Conservation (phyloP, 129 eudicot species). For the Flaveria linearis region DNA sequence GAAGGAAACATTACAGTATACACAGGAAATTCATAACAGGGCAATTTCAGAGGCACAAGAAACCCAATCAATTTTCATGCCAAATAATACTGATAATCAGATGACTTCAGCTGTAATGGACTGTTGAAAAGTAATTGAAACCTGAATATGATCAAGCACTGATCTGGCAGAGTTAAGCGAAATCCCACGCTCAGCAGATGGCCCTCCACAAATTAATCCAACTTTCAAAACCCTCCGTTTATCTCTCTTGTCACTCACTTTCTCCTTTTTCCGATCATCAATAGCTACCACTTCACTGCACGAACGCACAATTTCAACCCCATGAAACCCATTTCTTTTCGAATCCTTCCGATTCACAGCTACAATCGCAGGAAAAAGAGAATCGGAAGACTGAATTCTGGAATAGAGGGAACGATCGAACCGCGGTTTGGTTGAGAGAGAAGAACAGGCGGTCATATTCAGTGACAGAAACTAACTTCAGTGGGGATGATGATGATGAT, state of each 20-base stretch:
- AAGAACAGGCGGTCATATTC: slow-evolving; percentile 43
- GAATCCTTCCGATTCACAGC: slow-evolving; percentile 6
- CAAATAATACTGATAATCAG: not conserved
- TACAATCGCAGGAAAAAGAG: slow-evolving; percentile 14
- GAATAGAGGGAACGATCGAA: slow-evolving; percentile 17
- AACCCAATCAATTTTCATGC: too few species aligned
- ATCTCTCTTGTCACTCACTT: slow-evolving; percentile 26
- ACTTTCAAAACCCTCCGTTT: slow-evolving; percentile 60
- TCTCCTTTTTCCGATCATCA: slow-evolving; percentile 34
- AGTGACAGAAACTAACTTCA: not conserved
- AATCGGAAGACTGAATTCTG: slow-evolving; percentile 7
- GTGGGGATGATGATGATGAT: not conserved
- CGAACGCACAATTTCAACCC: slow-evolving; percentile 32
- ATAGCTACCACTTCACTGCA: slow-evolving; percentile 32
- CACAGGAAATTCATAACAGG: too few species aligned
- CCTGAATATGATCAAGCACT: slow-evolving; percentile 94
- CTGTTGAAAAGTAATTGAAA: not conserved
- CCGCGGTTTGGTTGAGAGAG: slow-evolving; percentile 29
- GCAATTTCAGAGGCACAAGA: too few species aligned
- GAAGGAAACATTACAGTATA: too few species aligned
- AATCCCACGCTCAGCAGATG: slow-evolving; percentile 92
- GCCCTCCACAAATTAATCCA: slow-evolving; percentile 90
- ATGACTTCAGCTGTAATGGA: not conserved
- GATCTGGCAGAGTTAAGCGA: slow-evolving; percentile 93
- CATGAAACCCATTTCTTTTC: slow-evolving; percentile 13